phyloP scores from a whole-genome alignment of 208 protist genomes.

The Sergeia podlipaevii region DNA sequence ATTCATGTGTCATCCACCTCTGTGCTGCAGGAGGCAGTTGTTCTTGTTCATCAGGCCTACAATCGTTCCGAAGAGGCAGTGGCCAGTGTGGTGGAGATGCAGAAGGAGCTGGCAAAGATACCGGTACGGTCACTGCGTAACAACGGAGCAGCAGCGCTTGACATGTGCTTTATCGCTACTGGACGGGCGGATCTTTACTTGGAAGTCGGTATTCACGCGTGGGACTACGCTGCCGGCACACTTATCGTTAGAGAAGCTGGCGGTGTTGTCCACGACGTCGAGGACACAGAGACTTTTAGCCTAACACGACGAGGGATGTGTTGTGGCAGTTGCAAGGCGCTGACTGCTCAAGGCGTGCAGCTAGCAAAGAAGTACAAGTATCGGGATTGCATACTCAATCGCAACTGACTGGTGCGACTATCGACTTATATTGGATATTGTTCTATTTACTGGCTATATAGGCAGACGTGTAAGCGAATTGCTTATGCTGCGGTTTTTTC shows the following conservation, averaged over 20 bases:
- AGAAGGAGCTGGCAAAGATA: constrained; percentile 45
- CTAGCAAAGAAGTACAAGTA: constrained; percentile 65
- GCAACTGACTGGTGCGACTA: no score
- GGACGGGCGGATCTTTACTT: constrained; percentile 75
- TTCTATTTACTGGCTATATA: no score
- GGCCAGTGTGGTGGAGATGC: constrained; percentile 45
- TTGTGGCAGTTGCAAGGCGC: constrained; percentile 52
- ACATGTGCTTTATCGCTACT: constrained; percentile 86
- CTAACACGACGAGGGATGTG: constrained; percentile 56
- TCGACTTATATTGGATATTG: no score
- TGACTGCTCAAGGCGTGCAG: constrained; percentile 51
- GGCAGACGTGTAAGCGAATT: no score
- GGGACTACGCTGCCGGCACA: constrained; percentile 74
- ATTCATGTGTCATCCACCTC: constrained; percentile 61
- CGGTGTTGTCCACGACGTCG: constrained; percentile 83
- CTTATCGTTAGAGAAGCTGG: constrained; percentile 87
- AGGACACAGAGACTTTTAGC: constrained; percentile 53
- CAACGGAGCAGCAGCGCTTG: constrained; percentile 65
- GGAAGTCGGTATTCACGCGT: constrained; percentile 71
- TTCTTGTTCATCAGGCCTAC: constrained; percentile 60
- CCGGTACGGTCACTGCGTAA: constrained; percentile 76
- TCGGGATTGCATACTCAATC: constrained; percentile 24
- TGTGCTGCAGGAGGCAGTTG: constrained; percentile 47
- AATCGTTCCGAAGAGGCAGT: constrained; percentile 50
- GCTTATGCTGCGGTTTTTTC: no score